Evolutionary conservation across 768 basidiomycete genomes (phyloP).

Genomic region (Russula sp.): DNA sequence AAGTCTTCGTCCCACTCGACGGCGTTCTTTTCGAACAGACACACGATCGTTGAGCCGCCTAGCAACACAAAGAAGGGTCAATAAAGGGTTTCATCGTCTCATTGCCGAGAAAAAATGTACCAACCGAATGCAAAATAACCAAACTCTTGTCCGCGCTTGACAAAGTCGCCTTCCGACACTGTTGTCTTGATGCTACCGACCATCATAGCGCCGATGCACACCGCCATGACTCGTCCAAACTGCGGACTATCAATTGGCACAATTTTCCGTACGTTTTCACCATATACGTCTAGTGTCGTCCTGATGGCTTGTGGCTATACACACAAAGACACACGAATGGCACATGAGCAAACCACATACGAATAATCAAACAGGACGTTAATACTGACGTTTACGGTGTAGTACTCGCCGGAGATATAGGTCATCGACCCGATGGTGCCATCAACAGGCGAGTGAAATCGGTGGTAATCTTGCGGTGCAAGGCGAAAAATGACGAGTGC

Average conservation of each 20-base stretch:
- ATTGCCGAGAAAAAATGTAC: conserved; percentile 31
- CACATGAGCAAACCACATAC: background rate
- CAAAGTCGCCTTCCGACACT: conserved; percentile 75
- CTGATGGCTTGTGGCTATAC: conserved; percentile 87
- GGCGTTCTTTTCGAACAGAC: conserved; percentile 80
- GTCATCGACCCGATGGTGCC: conserved; percentile 81
- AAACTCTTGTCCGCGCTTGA: conserved; percentile 85
- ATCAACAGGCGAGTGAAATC: conserved; percentile 86
- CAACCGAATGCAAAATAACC: conserved; percentile 94
- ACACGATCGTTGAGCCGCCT: conserved; percentile 92
- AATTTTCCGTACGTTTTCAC: conserved; percentile 90
- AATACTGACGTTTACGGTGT: conserved; percentile 81
- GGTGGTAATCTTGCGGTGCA: conserved; percentile 94
- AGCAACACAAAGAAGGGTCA: background rate
- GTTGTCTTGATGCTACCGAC: conserved; percentile 88
- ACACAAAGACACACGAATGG: background rate
- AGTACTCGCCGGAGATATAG: conserved; percentile 87
- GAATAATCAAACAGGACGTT: background rate
- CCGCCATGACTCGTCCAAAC: conserved; percentile 90
- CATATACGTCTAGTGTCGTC: conserved; percentile 86
- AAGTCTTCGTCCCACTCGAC: conserved; percentile 93
- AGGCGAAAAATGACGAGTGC: conserved; percentile 86
- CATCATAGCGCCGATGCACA: conserved; percentile 94
- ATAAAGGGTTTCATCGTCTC: background rate
- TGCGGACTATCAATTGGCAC: conserved; percentile 86